Conservation (phyloP, 2,329 filamentous ascomycete genomes). For the Ceratocystis alfenasii region DNA sequence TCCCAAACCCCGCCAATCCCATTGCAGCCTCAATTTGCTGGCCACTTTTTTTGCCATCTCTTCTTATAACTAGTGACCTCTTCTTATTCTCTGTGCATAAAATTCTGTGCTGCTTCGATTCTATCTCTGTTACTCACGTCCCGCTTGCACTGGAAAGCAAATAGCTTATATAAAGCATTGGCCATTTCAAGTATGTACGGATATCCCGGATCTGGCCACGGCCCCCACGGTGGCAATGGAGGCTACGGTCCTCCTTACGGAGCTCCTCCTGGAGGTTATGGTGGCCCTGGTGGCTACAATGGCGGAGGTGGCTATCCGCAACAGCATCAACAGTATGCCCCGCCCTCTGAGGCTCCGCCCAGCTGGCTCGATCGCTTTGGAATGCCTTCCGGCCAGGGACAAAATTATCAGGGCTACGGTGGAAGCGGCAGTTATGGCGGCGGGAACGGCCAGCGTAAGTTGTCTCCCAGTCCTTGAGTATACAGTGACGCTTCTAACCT, state of each 20-base stretch:
- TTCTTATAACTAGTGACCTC: neutral
- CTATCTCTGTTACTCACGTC: neutral
- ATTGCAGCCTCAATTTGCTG: neutral
- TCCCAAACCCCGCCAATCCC: conserved; percentile 3
- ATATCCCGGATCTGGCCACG: conserved; percentile 23
- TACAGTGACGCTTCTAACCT: neutral
- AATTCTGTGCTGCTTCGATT: no score
- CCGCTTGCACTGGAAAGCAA: neutral
- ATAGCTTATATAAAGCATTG: neutral
- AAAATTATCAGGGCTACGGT: conserved; percentile 9
- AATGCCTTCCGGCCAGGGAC: conserved; percentile 17
- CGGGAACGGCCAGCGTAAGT: conserved; percentile 9
- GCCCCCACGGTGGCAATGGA: conserved; percentile 20
- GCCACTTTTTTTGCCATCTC: neutral
- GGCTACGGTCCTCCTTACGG: conserved; percentile 22
- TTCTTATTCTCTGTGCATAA: neutral
- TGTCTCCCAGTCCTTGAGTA: no score
- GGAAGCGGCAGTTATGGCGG: neutral
- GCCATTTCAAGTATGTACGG: conserved; percentile 19
- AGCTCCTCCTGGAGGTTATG: conserved; percentile 24
- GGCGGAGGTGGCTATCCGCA: conserved; percentile 28
- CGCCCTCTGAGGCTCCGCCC: conserved; percentile 23
- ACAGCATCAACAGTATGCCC: conserved; percentile 25
- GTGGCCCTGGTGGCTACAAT: conserved; percentile 24
- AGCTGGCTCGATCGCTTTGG: conserved; percentile 24